phyloP scores from a whole-genome alignment of 495 filamentous ascomycete species.

The Aspergillus cristatus region DNA sequence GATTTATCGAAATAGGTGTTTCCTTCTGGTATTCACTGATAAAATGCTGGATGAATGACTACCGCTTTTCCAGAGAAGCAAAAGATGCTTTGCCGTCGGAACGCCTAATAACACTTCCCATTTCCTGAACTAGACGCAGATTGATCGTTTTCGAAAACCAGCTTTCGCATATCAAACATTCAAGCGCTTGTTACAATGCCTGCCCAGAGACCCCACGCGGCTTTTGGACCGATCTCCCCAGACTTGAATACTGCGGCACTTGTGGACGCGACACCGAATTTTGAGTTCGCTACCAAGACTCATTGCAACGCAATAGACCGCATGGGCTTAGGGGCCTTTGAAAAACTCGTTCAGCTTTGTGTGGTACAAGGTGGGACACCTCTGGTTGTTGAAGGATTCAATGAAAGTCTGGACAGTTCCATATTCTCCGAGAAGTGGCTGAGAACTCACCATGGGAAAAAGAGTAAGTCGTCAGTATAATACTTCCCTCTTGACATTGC shows the following conservation, averaged over 20 bases:
- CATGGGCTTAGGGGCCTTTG: slow-evolving; percentile 63
- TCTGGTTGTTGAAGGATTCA: slow-evolving; percentile 80
- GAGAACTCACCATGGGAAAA: slow-evolving; percentile 57
- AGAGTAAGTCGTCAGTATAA: slow-evolving; percentile 42
- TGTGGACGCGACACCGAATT: slow-evolving; percentile 70
- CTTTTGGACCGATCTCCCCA: slow-evolving; percentile 78
- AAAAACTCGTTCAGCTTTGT: slow-evolving; percentile 67
- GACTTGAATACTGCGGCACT: slow-evolving; percentile 65
- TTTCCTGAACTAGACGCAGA: no score
- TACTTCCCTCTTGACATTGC: not conserved
- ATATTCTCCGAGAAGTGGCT: slow-evolving; percentile 80
- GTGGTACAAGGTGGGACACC: slow-evolving; percentile 79
- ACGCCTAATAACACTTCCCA: no score
- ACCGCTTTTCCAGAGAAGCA: no score
- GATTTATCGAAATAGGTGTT: no score
- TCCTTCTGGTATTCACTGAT: no score
- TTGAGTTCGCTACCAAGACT: slow-evolving; percentile 70
- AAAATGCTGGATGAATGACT: no score
- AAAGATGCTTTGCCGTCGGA: no score
- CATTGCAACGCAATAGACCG: slow-evolving; percentile 63
- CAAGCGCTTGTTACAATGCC: slow-evolving; percentile 43
- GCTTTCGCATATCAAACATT: no score
- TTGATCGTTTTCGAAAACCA: no score
- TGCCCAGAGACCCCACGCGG: slow-evolving; percentile 51
- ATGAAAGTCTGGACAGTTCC: slow-evolving; percentile 52